phyloP scores from a whole-genome alignment of 306 rosid genomes.

The Prunus armeniaca region DNA sequence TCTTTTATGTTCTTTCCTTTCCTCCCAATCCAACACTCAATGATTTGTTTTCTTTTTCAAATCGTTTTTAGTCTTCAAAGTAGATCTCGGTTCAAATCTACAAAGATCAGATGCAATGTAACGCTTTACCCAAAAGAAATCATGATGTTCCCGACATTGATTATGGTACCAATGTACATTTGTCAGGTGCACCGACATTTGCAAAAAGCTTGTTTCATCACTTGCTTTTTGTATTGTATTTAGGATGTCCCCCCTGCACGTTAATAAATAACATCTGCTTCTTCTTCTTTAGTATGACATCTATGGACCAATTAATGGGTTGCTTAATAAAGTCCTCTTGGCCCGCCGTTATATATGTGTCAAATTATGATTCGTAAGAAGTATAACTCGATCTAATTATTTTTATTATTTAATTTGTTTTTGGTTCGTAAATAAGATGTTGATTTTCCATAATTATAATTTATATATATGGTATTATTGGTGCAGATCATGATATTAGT shows the following conservation, averaged over 20 bases:
- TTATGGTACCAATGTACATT: not conserved
- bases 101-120: not conserved
- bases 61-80: not conserved
- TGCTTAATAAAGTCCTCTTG: no score
- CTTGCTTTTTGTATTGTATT: not conserved
- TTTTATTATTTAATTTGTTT: not conserved
- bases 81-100: not conserved
- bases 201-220: not conserved
- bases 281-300: no score
- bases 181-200: not conserved
- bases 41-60: not conserved
- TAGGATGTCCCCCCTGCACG: not conserved
- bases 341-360: no score
- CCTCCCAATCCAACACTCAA: not conserved
- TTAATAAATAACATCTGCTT: no score
- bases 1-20: not conserved
- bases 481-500: constrained; percentile 94
- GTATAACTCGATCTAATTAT: no score
- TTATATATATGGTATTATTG: not conserved
- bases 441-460: not conserved
- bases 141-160: not conserved
- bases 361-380: no score
- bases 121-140: not conserved
- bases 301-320: no score
- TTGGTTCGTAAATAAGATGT: not conserved